Evolutionary conservation across 2,329 filamentous ascomycete species (phyloP), one percentile per base, ranked within the genome.

Genomic region (Monosporascus sp.): DNA sequence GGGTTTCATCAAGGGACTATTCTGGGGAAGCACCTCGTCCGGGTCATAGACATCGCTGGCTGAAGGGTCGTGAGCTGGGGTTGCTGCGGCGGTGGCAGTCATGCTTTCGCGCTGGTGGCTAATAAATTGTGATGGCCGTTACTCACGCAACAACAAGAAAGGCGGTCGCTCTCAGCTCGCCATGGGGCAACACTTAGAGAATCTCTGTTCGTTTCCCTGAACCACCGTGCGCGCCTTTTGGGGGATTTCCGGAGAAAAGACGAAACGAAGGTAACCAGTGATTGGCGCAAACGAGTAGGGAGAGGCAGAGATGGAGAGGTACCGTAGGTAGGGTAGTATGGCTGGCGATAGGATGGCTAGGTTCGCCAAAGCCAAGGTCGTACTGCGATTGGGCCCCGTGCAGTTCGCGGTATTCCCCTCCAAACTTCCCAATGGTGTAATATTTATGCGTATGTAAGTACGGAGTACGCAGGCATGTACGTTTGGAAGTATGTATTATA

Each of bases 21-120:
- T 76, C 60, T 64, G 68, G 56, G 69, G 70, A 48, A 72, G 65
- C 57, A 72, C 71, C 70, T 79, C 73, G 70, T 80, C 76, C 57
- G 74, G 71, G 62, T 79, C 75, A 67, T 76, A 80, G 38, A 68
- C 52, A 55, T 72, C 69, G 67, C 57, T 64, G 61, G 64, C 61
- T 62, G 60, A 59, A 61, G 61, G 59, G 62, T 67, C 63, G 60
- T 68, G 66, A 64, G 63, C 62, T 57, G 61, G 43, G 56, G 60
- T 46, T 51, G 61, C 59, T 61, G 59, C 64, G 60, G 59, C 58
- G 59, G 65, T 66, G 58, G 66, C 61, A 66, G 61, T 65, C 68
- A 69, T 70, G 58, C 56, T 66, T 66, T 61, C 64, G 54, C 60
- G 19, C 31, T 50, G 47, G 50, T 58, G 52, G 53, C 49, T 64